phyloP scores from a whole-genome alignment of 2,329 filamentous ascomycete genomes.

The Trichoderma guizhouense region DNA sequence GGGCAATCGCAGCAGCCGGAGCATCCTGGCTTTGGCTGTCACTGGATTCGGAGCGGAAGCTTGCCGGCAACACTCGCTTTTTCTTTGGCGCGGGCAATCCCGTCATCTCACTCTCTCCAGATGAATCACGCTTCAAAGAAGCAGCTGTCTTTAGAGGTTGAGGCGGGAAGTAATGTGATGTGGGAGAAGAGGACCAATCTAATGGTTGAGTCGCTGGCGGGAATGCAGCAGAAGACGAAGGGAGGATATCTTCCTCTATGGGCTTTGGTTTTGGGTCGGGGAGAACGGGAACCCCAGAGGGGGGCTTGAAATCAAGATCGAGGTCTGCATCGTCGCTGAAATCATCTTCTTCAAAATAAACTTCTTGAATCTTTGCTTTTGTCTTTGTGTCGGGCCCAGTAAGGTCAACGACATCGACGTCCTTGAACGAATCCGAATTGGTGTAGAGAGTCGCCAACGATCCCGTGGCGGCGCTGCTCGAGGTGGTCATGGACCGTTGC shows the following conservation, averaged over 20 bases:
- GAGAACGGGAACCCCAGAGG: conserved; percentile 46
- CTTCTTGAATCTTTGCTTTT: conserved; percentile 27
- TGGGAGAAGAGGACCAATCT: conserved; percentile 71
- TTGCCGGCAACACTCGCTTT: conserved; percentile 59
- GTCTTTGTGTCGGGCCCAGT: conserved; percentile 28
- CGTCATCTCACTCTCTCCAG: conserved; percentile 29
- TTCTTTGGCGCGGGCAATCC: conserved; percentile 30
- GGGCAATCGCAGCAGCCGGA: conserved; percentile 24
- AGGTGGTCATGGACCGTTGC: background rate
- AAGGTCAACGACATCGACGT: conserved; percentile 34
- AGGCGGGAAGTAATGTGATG: conserved; percentile 44
- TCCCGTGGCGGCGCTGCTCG: conserved; percentile 9
- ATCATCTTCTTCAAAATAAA: conserved; percentile 74
- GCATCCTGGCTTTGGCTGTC: conserved; percentile 22
- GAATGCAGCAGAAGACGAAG: conserved; percentile 26
- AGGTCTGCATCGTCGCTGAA: conserved; percentile 82
- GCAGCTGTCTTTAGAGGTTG: conserved; percentile 28
- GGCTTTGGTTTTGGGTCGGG: conserved; percentile 26
- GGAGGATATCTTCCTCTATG: conserved; percentile 27
- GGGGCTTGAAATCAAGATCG: conserved; percentile 64
- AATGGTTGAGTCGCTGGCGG: conserved; percentile 37
- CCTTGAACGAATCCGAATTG: conserved; percentile 47
- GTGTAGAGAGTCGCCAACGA: conserved; percentile 43
- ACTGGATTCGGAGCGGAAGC: conserved; percentile 36
- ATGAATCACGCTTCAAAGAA: conserved; percentile 43